Conservation (phyloP, 352 stramenopile genomes). For the Globisporangium paroecandrum region DNA sequence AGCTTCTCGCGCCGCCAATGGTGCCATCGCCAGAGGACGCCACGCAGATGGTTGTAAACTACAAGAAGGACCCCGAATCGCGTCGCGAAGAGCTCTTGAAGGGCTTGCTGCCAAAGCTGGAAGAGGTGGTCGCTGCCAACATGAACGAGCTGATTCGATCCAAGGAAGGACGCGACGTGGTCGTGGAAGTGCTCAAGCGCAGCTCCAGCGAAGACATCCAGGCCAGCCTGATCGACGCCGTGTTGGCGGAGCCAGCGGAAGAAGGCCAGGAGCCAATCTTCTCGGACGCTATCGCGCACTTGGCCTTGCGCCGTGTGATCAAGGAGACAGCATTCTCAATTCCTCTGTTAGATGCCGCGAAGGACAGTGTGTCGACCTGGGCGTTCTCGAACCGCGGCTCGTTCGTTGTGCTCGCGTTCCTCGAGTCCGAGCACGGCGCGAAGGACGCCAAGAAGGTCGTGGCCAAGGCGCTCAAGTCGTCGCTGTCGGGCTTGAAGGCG, state of each 20-base stretch:
- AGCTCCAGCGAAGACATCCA: constrained; percentile 48
- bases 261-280: constrained; percentile 53
- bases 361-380: constrained; percentile 50
- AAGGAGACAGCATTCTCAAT: constrained; percentile 62
- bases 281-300: constrained; percentile 72
- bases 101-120: constrained; percentile 74
- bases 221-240: constrained; percentile 40
- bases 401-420: constrained; percentile 80
- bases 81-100: constrained; percentile 77
- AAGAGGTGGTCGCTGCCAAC: constrained; percentile 70
- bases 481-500: constrained; percentile 56
- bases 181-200: constrained; percentile 77
- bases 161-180: constrained; percentile 76
- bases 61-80: constrained; percentile 83
- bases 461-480: constrained; percentile 57
- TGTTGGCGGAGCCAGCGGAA: constrained; percentile 36
- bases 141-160: constrained; percentile 63
- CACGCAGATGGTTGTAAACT: constrained; percentile 66
- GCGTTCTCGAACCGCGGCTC: constrained; percentile 70
- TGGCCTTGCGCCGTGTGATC: constrained; percentile 69
- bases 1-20: constrained; percentile 69
- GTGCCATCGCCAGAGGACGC: constrained; percentile 62
- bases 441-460: constrained; percentile 49
- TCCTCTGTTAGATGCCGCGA: constrained; percentile 48
- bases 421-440: constrained; percentile 60